Percentiles rank a stretch among this genome's conserved stretches.
phyloP scores from a whole-genome alignment of 2,329 filamentous ascomycete genomes.

The Drechslera avenae region DNA sequence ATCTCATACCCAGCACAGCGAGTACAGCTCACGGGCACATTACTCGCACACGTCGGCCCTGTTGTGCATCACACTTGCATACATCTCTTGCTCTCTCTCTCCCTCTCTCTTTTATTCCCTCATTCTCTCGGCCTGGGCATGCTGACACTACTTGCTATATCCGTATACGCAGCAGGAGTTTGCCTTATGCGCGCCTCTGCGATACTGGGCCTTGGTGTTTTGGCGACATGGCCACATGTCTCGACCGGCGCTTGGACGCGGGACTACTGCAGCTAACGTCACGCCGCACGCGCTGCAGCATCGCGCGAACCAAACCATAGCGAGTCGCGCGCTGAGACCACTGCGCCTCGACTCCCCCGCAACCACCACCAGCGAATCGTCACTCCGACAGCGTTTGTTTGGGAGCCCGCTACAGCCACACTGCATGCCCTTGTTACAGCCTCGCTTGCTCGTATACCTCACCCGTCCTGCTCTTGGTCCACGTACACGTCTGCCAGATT shows the following conservation, averaged over 20 bases:
- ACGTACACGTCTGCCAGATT: conserved; percentile 60
- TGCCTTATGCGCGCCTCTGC: neutral
- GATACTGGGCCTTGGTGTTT: conserved; percentile 3
- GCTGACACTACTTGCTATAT: neutral
- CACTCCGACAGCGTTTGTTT: conserved; percentile 12
- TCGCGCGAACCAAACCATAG: conserved; percentile 10
- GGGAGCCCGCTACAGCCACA: conserved; percentile 5
- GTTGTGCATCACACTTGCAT: no score
- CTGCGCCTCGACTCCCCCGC: neutral
- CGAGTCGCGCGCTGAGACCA: neutral
- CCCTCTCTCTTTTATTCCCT: conserved; percentile 3
- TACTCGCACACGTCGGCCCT: conserved; percentile 7
- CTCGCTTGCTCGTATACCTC: conserved; percentile 11
- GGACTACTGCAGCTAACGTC: conserved; percentile 18
- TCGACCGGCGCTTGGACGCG: conserved; percentile 11
- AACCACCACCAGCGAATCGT: neutral
- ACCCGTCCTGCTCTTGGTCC: conserved; percentile 34
- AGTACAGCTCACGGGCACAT: conserved; percentile 1
- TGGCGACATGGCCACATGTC: neutral
- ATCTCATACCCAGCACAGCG: conserved; percentile 1
- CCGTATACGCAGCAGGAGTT: neutral
- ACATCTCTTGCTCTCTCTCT: no score
- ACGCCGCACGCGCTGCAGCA: conserved; percentile 11
- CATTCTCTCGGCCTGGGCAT: neutral
- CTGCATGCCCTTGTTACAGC: conserved; percentile 5